phyloP scores from a whole-genome alignment of 2,329 filamentous ascomycete genomes.

The Aspergillus pseudoviridinutans region DNA sequence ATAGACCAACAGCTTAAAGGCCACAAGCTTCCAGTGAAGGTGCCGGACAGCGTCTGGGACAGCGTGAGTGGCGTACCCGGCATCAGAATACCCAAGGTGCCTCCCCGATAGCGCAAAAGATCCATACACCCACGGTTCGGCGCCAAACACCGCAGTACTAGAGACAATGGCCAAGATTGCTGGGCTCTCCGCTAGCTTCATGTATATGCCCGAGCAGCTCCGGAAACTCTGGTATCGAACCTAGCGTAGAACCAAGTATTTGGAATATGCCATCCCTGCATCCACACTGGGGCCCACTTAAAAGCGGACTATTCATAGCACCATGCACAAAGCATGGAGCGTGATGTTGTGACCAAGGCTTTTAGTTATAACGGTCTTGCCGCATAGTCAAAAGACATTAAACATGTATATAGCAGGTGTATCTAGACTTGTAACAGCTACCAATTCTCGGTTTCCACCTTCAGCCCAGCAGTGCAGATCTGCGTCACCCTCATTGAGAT shows the following conservation, averaged over 20 bases:
- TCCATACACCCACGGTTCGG: constrained; percentile 5
- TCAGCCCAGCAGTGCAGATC: background rate
- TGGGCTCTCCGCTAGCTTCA: background rate
- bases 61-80: constrained; percentile 41
- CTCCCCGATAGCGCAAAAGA: background rate
- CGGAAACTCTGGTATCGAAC: background rate
- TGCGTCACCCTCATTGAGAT: background rate
- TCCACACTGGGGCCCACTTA: background rate
- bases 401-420: background rate
- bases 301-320: background rate
- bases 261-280: background rate
- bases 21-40: constrained; percentile 43
- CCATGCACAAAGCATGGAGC: background rate
- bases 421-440: background rate
- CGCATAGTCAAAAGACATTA: background rate
- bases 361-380: background rate
- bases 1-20: constrained; percentile 48
- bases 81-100: constrained; percentile 24
- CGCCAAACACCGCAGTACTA: background rate
- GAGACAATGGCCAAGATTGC: background rate
- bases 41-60: constrained; percentile 46
- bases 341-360: background rate
- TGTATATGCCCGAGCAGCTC: background rate
- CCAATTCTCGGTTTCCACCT: no score
- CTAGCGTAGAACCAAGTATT: background rate